Base-by-base conservation (phyloP, 805 yeast genomes). In the Schwanniomyces pseudopolymorphus region DNA sequence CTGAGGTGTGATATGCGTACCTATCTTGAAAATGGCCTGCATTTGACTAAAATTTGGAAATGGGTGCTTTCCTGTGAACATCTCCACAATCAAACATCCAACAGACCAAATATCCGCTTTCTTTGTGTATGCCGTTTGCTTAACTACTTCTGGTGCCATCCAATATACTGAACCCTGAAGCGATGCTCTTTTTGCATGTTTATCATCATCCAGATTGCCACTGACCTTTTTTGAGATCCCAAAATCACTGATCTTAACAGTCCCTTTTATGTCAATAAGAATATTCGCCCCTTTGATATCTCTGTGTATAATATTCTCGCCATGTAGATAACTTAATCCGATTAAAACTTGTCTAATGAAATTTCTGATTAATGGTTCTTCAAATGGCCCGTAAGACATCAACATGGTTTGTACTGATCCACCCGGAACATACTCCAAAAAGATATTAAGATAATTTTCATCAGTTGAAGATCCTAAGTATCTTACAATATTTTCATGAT, bases 101-200 rank as follows among this genome's bases (percentile, higher is more conserved):
- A 95, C 85, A 0, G 97, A 89, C 99, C 99, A 94, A 21, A 94
- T 89, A 63, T 94, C 99, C 0, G 96, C 96, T 64, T 89, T 89
- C 33, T 86, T 84, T 1, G 98, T 92, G 44, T 92, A 88, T 0
- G 90, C 88, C 1, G 88, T 84, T 60, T 91, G 97, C 58, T 90
- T 89, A 14, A 94, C 98, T 7, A 94, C 98, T 63, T 94, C 99
- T 0, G 99, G 99, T 0, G 99, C 98, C 99, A 94, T 94, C 98
- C 99, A 94, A 61, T 85, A 94, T 0, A 92, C 75, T 47, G 96
- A 89, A 0, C 99, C 99, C 66, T 92, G 97, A 44, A 89, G 69
- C 0, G 96, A 89, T 1, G 88, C 91, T 38, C 97, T 78, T 45
- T 75, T 64, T 11, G 72, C 62, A n/a, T 66, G 59, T 54, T 66